Base-by-base conservation (phyloP, 495 filamentous ascomycete genomes). In the Neurospora sp. region DNA sequence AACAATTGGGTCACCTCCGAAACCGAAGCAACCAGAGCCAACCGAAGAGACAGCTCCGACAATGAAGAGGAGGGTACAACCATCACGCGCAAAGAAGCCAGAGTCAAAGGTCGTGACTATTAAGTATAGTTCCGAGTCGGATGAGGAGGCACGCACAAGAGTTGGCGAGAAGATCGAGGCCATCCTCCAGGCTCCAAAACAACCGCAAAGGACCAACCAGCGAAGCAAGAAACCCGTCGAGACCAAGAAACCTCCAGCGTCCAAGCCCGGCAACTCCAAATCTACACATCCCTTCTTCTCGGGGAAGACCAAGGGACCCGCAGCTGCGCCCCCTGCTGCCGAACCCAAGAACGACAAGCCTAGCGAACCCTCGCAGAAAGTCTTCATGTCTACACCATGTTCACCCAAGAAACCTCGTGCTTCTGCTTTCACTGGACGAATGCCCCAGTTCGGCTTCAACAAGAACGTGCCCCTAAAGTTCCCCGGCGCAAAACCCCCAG, bases 241-340 rank as follows among this genome's bases (percentile, higher is more conserved):
- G 47, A 38, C 45, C 18, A 12, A 47, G 4, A 70, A 73, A 16
- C 18, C 68, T 12, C 12, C 47, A 38, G 10, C 70, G 1, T 18
- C 69, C 18, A 70, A 70, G 44, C 31, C 71, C 39, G 80, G 87
- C 27, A 35, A 16, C 39, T 70, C 81, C 31, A 96, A 92, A 77
- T 73, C 87, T 3, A 91, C 91, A 0, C 94, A 97, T 82, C 94
- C 94, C 0, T 97, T 97, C 77, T 97, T 97, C 77, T 70, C 85
- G 6, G 85, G 84, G 7, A 87, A 87, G 72, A 1, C 74, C 40
- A 80, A 80, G 70, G 78, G 72, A 35, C 1, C 70, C 8, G 75
- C 80, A 37, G 9, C 72, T 1, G 47, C 70, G 3, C 35, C 75
- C 12, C 41, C 42, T 8, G 16, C 20, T 35, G 73, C 74, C 14